Percentiles rank a stretch among this genome's conserved stretches.
phyloP scores from a whole-genome alignment of 495 filamentous ascomycete genomes.

The Saxophila tyrrhenica region DNA sequence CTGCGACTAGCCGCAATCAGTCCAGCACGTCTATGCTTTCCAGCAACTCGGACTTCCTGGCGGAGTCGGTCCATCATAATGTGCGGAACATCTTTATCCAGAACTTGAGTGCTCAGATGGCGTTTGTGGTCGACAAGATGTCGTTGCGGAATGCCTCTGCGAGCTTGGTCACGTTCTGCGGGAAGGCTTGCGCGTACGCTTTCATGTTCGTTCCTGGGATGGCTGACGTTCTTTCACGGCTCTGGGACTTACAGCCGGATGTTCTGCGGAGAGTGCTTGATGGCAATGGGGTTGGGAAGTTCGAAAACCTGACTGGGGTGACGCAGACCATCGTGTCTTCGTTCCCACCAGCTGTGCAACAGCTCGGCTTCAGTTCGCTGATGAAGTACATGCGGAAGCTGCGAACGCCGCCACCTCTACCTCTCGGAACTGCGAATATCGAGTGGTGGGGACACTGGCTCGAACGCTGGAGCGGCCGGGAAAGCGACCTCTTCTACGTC shows the following conservation, averaged over 20 bases:
- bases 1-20: slow-evolving; percentile 29
- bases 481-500: slow-evolving; percentile 87
- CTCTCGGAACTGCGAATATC: slow-evolving; percentile 59
- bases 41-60: slow-evolving; percentile 62
- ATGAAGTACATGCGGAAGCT: slow-evolving; percentile 52
- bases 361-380: slow-evolving; percentile 60
- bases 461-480: slow-evolving; percentile 74
- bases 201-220: slow-evolving; percentile 92
- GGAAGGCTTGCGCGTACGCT: slow-evolving; percentile 87
- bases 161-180: slow-evolving; percentile 84
- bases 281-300: slow-evolving; percentile 45
- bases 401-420: slow-evolving; percentile 53
- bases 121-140: slow-evolving; percentile 85
- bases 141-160: slow-evolving; percentile 80
- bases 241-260: slow-evolving; percentile 63
- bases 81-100: slow-evolving; percentile 81
- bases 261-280: slow-evolving; percentile 58
- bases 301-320: slow-evolving; percentile 29
- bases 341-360: slow-evolving; percentile 63
- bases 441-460: slow-evolving; percentile 82
- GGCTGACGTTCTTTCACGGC: slow-evolving; percentile 70
- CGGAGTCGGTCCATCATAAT: slow-evolving; percentile 88
- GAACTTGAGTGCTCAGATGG: slow-evolving; percentile 78
- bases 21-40: slow-evolving; percentile 48
- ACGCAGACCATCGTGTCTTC: slow-evolving; percentile 48